These are phyloP conservation scores for Ustilaginoidea virens DNA, from an alignment of 2,329 filamentous ascomycete species.

Conservation along the genomic window DNA sequence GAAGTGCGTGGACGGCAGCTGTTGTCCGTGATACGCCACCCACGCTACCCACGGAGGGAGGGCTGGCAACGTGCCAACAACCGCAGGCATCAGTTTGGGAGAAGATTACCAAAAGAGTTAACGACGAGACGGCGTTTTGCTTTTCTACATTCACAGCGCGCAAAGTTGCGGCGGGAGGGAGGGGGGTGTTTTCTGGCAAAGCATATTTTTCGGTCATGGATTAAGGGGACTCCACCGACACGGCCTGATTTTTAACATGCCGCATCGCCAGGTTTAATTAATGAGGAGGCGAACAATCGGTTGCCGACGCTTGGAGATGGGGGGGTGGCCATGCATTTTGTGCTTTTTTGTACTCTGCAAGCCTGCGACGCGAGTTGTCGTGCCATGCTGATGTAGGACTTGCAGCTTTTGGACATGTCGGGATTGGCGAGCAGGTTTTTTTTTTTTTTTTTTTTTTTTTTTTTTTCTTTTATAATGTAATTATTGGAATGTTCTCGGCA, in stretches of 20 bases:
- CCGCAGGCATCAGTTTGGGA: too few species aligned
- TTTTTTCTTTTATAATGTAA: too few species aligned
- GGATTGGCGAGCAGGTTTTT: constrained; percentile 8
- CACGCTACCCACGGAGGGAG: too few species aligned
- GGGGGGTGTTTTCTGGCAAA: constrained; percentile 3
- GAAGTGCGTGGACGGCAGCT: too few species aligned
- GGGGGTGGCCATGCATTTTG: too few species aligned
- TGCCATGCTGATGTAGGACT: constrained; percentile 2
- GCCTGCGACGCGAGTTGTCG: constrained; percentile 6
- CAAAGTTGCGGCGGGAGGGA: too few species aligned
- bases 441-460: constrained; percentile 4
- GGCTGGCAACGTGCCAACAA: too few species aligned
- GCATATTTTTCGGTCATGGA: constrained; percentile 4
- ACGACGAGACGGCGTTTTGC: constrained; percentile 6
- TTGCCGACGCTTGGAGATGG: constrained; percentile 7
- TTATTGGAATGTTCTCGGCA: too few species aligned
- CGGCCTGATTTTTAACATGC: constrained; percentile 1
- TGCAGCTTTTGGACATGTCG: constrained; percentile 7
- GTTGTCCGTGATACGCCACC: too few species aligned
- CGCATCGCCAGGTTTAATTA: constrained; percentile 3
- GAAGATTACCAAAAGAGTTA: neutral
- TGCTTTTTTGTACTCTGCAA: constrained; percentile 7
- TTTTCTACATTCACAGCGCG: constrained; percentile 5
- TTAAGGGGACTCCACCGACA: constrained; percentile 6
- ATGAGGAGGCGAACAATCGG: constrained; percentile 2